Percentiles rank a stretch among this genome's conserved stretches.
Conservation (phyloP, 805 yeast genomes). For the Lipomyces starkeyi region DNA sequence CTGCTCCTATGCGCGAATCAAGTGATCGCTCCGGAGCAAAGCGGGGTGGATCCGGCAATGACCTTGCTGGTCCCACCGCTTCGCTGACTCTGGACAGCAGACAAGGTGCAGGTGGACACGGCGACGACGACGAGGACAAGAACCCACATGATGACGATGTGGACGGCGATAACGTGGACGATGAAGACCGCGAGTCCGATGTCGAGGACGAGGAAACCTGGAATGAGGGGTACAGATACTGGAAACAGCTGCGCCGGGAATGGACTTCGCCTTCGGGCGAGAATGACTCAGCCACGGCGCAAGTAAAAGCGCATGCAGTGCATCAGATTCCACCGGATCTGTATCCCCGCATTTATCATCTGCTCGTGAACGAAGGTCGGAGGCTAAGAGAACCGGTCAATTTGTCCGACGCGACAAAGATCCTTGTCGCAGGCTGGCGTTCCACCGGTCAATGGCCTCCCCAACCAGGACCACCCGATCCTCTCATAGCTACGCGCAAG, state of each 20-base stretch:
- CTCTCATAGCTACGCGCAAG: constrained; percentile 26
- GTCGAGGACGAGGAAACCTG: constrained; percentile 51
- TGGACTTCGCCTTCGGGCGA: constrained; percentile 56
- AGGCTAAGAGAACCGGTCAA: constrained; percentile 73
- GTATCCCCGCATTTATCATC: constrained; percentile 61
- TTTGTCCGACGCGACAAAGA: constrained; percentile 69
- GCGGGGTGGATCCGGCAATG: neutral
- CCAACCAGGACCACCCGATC: constrained; percentile 34
- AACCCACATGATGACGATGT: constrained; percentile 13
- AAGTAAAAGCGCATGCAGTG: constrained; percentile 39
- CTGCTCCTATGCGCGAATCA: constrained; percentile 2
- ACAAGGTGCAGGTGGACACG: constrained; percentile 6
- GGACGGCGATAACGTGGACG: constrained; percentile 37
- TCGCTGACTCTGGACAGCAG: neutral
- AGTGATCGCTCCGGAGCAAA: neutral
- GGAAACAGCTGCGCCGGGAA: constrained; percentile 70
- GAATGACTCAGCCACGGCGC: constrained; percentile 36
- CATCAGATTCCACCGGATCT: constrained; percentile 43
- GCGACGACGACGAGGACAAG: constrained; percentile 13
- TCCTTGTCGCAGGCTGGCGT: constrained; percentile 86
- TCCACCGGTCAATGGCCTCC: constrained; percentile 71
- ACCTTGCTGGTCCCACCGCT: neutral
- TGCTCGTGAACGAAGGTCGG: constrained; percentile 71
- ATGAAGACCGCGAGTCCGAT: constrained; percentile 41
- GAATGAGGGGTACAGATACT: constrained; percentile 61